phyloP scores from a whole-genome alignment of 2,329 filamentous ascomycete genomes.

The Fusarium sp. region DNA sequence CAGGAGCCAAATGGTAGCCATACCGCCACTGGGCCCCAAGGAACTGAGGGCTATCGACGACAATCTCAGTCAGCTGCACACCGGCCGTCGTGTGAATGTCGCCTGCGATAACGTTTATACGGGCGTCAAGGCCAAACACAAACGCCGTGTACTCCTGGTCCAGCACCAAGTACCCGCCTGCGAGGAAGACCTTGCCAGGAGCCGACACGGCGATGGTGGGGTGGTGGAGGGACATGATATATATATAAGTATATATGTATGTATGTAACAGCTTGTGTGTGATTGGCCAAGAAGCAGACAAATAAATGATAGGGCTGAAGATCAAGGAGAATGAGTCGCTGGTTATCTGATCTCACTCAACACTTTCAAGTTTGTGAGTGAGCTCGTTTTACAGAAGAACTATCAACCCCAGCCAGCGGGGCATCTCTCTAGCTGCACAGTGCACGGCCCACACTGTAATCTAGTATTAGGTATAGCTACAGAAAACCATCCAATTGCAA shows the following conservation, averaged over 20 bases:
- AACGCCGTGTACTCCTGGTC: slow-evolving; percentile 86
- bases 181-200: slow-evolving; percentile 94
- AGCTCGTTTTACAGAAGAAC: slow-evolving; percentile 39
- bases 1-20: slow-evolving; percentile 75
- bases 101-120: slow-evolving; percentile 72
- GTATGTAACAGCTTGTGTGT: background rate
- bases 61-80: slow-evolving; percentile 75
- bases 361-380: slow-evolving; percentile 16
- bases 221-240: slow-evolving; percentile 43
- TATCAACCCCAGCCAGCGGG: slow-evolving; percentile 34
- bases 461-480: slow-evolving; percentile 6
- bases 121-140: slow-evolving; percentile 73
- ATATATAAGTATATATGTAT: slow-evolving; percentile 6
- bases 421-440: slow-evolving; percentile 37
- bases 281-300: background rate
- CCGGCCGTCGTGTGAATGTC: slow-evolving; percentile 69
- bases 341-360: background rate
- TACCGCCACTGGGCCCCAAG: slow-evolving; percentile 88
- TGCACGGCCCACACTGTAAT: slow-evolving; percentile 34
- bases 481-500: slow-evolving; percentile 17
- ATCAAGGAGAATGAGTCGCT: background rate
- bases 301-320: too few species aligned
- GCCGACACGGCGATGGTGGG: slow-evolving; percentile 77
- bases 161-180: slow-evolving; percentile 94
- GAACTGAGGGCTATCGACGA: slow-evolving; percentile 94